phyloP scores from a whole-genome alignment of 2,329 filamentous ascomycete genomes.

The Hymenoscyphus linearis region DNA sequence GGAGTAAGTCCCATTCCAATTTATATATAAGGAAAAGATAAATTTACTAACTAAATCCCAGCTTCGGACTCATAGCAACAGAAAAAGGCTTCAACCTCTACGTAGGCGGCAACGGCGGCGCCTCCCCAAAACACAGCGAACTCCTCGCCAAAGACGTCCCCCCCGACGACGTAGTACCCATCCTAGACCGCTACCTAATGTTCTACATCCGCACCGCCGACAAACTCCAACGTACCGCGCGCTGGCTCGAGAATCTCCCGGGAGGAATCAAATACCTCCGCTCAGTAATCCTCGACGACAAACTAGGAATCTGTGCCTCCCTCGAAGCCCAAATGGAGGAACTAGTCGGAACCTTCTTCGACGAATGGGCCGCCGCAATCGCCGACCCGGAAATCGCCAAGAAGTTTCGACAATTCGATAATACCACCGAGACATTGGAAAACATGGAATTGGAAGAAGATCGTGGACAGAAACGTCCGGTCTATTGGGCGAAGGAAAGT shows the following conservation, averaged over 20 bases:
- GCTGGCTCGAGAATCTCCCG: slow-evolving; percentile 80
- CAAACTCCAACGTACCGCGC: slow-evolving; percentile 80
- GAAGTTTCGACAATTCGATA: slow-evolving; percentile 78
- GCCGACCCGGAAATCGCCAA: slow-evolving; percentile 60
- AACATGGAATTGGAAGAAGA: slow-evolving; percentile 67
- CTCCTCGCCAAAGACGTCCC: slow-evolving; percentile 82
- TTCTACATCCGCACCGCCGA: slow-evolving; percentile 94
- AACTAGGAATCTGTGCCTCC: slow-evolving; percentile 76
- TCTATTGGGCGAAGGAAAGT: slow-evolving; percentile 68
- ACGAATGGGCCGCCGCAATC: slow-evolving; percentile 86
- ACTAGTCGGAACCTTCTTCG: slow-evolving; percentile 78
- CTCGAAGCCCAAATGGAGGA: slow-evolving; percentile 86
- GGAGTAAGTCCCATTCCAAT: slow-evolving; percentile 51
- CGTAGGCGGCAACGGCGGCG: slow-evolving; percentile 83
- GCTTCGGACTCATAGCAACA: slow-evolving; percentile 84
- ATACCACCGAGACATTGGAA: slow-evolving; percentile 67
- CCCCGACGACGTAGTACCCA: slow-evolving; percentile 73
- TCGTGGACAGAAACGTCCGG: slow-evolving; percentile 67
- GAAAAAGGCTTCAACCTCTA: slow-evolving; percentile 94
- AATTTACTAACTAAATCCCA: slow-evolving; percentile 29
- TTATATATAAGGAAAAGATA: neutral
- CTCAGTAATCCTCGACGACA: slow-evolving; percentile 79
- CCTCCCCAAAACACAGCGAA: slow-evolving; percentile 76
- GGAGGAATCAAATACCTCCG: slow-evolving; percentile 79
- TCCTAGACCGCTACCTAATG: slow-evolving; percentile 83